phyloP scores from a whole-genome alignment of 1,139 yeast genomes.

The Kazachstania sp. region DNA sequence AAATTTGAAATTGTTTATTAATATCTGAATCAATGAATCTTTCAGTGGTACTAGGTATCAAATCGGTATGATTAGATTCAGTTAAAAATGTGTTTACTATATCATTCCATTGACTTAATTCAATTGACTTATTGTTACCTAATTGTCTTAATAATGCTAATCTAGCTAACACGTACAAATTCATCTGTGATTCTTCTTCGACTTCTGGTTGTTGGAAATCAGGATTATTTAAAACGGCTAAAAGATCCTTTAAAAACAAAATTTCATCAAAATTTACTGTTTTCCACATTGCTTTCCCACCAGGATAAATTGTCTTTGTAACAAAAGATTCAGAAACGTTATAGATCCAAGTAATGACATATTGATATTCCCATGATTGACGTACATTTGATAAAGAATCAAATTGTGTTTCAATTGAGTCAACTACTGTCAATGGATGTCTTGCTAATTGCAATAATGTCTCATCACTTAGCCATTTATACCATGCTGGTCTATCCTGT shows the following conservation, averaged over 20 bases:
- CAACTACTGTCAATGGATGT: neutral
- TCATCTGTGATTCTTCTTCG: constrained; percentile 11
- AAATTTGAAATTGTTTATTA: constrained; percentile 40
- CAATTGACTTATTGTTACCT: constrained; percentile 27
- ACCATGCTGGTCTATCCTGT: neutral
- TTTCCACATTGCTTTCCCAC: constrained; percentile 24
- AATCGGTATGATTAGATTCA: constrained; percentile 11
- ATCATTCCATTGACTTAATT: constrained; percentile 38
- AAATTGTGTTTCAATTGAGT: constrained; percentile 4
- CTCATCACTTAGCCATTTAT: constrained; percentile 17
- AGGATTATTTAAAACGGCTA: neutral
- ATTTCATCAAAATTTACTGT: constrained; percentile 25
- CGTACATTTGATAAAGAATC: constrained; percentile 8
- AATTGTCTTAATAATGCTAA: constrained; percentile 35
- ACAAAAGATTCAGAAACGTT: constrained; percentile 26
- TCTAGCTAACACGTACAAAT: constrained; percentile 22
- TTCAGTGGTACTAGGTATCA: constrained; percentile 10
- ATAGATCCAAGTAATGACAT: constrained; percentile 29
- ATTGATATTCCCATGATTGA: constrained; percentile 27
- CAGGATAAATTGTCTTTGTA: constrained; percentile 11
- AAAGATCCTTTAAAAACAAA: constrained; percentile 18
- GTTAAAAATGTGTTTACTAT: constrained; percentile 42
- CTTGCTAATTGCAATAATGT: constrained; percentile 14
- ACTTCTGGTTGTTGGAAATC: constrained; percentile 4
- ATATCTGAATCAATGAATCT: constrained; percentile 36